Percentiles rank a stretch among this genome's conserved stretches.
Conservation (phyloP, 768 basidiomycete species). For the Cystofilobasidium bisporidii region DNA sequence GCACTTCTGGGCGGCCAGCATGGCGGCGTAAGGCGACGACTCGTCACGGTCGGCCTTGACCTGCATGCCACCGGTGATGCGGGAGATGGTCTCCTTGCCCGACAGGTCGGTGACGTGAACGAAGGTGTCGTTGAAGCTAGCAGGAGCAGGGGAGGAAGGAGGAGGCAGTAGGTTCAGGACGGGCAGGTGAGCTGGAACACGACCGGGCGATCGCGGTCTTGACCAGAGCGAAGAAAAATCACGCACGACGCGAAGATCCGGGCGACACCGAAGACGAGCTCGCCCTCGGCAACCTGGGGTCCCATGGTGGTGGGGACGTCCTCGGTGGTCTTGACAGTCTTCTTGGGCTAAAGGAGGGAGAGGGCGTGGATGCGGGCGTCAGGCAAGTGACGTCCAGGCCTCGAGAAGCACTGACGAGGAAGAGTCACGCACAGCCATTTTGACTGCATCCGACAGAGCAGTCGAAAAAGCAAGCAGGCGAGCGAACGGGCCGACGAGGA, state of each 20-base stretch:
- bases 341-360: slow-evolving; percentile 17
- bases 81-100: slow-evolving; percentile 97
- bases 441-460: neutral
- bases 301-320: slow-evolving; percentile 82
- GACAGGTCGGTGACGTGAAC: slow-evolving; percentile 98
- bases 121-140: slow-evolving; percentile 95
- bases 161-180: neutral
- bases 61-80: slow-evolving; percentile 99
- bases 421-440: slow-evolving; percentile 5
- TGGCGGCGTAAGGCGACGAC: slow-evolving; percentile 91
- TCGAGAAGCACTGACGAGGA: neutral
- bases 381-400: neutral
- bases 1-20: slow-evolving; percentile 97
- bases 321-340: slow-evolving; percentile 48
- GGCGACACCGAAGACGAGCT: slow-evolving; percentile 75
- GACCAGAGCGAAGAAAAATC: neutral
- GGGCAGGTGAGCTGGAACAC: neutral
- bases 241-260: slow-evolving; percentile 84
- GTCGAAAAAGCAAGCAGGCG: neutral
- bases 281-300: slow-evolving; percentile 59
- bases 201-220: neutral
- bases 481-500: neutral
- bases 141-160: neutral
- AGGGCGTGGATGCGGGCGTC: too few relatives aligned
- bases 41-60: slow-evolving; percentile 99